Conservation (phyloP, 2,329 filamentous ascomycete species). For the Penicillium concentricum region DNA sequence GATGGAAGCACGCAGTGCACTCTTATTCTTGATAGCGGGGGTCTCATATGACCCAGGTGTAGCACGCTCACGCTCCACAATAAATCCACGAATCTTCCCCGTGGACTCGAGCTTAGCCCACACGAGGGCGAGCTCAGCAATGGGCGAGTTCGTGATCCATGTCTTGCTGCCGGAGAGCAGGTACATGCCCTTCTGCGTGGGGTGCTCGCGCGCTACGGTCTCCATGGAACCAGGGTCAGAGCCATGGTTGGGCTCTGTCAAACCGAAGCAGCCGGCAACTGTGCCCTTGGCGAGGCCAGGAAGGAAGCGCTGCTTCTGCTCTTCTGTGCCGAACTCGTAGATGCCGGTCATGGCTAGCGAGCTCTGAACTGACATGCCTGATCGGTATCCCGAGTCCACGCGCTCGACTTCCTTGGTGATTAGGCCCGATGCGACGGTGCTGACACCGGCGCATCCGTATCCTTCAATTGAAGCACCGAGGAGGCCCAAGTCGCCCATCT, state of each 20-base stretch:
- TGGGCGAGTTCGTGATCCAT: slow-evolving; percentile 94
- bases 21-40: slow-evolving; percentile 91
- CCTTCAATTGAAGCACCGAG: slow-evolving; percentile 83
- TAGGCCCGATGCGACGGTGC: slow-evolving; percentile 81
- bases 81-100: slow-evolving; percentile 90
- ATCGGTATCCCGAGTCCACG: slow-evolving; percentile 87
- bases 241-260: slow-evolving; percentile 91
- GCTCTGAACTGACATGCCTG: slow-evolving; percentile 90
- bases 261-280: slow-evolving; percentile 78
- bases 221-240: slow-evolving; percentile 92
- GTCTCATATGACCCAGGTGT: slow-evolving; percentile 88
- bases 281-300: slow-evolving; percentile 80
- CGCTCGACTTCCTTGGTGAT: slow-evolving; percentile 89
- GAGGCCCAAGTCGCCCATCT: slow-evolving; percentile 91
- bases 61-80: slow-evolving; percentile 81
- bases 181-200: slow-evolving; percentile 78
- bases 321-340: slow-evolving; percentile 78
- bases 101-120: slow-evolving; percentile 93
- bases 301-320: slow-evolving; percentile 82
- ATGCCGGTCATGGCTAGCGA: slow-evolving; percentile 94
- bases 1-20: slow-evolving; percentile 84
- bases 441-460: slow-evolving; percentile 84
- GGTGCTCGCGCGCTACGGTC: slow-evolving; percentile 78
- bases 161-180: slow-evolving; percentile 81
- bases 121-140: slow-evolving; percentile 78